Conservation (phyloP, 2,329 filamentous ascomycete genomes). For the Ophiocordyceps robertsii region DNA sequence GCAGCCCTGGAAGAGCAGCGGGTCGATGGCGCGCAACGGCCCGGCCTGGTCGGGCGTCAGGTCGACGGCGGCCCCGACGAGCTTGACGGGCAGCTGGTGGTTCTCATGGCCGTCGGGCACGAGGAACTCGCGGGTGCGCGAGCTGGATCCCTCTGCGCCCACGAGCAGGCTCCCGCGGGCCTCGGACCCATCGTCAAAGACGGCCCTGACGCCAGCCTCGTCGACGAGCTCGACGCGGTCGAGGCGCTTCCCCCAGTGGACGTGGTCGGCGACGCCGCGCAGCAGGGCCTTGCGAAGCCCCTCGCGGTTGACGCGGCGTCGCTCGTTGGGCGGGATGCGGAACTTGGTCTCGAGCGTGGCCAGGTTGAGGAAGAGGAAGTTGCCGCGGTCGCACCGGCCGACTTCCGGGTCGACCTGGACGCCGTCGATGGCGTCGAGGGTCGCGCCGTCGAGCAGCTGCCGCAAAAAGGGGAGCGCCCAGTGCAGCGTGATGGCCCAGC, state of each 20-base stretch:
- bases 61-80: conserved; percentile 22
- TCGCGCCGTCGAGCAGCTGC: conserved; percentile 11
- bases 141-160: conserved; percentile 26
- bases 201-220: conserved; percentile 9
- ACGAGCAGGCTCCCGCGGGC: conserved; percentile 20
- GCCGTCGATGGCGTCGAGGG: conserved; percentile 10
- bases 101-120: conserved; percentile 17
- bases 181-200: conserved; percentile 18
- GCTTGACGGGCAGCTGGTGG: conserved; percentile 19
- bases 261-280: conserved; percentile 11
- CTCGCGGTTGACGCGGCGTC: conserved; percentile 22
- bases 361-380: conserved; percentile 27
- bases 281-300: conserved; percentile 18
- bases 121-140: conserved; percentile 20
- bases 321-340: conserved; percentile 22
- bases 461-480: conserved; percentile 31
- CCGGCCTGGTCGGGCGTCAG: conserved; percentile 23
- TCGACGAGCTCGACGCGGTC: conserved; percentile 9
- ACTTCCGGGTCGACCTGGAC: conserved; percentile 21
- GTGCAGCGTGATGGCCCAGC: conserved; percentile 48
- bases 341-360: conserved; percentile 22
- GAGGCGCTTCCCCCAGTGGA: conserved; percentile 19
- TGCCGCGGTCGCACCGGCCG: conserved; percentile 22
- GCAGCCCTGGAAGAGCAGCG: conserved; percentile 38
- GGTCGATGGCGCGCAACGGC: conserved; percentile 33